Conservation (phyloP, 2,329 filamentous ascomycete genomes). For the Fusarium nygamai region DNA sequence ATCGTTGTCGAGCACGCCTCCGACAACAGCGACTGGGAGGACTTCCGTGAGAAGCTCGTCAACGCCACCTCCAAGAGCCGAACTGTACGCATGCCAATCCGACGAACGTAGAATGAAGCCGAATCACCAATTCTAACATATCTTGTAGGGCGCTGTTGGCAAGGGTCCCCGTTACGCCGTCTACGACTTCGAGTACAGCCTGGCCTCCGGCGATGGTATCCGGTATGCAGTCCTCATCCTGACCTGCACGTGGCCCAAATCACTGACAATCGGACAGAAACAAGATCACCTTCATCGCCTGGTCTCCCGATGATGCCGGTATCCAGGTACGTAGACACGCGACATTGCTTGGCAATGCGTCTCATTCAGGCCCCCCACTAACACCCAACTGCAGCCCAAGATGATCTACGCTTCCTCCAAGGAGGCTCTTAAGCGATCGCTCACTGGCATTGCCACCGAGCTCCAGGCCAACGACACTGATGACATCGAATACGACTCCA, state of each 20-base stretch:
- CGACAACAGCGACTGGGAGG: conserved; percentile 72
- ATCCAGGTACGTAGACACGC: conserved; percentile 74
- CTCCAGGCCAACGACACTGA: conserved; percentile 86
- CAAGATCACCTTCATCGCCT: conserved; percentile 83
- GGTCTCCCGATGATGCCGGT: conserved; percentile 83
- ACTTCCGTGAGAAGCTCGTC: conserved; percentile 80
- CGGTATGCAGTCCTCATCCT: conserved; percentile 59
- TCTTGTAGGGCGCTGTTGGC: conserved; percentile 61
- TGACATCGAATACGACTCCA: conserved; percentile 80
- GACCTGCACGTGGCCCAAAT: conserved; percentile 5
- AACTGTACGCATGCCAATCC: conserved; percentile 58
- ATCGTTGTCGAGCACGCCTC: conserved; percentile 83
- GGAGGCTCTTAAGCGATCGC: conserved; percentile 82
- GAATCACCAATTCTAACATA: conserved; percentile 16
- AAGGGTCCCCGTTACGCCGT: conserved; percentile 85
- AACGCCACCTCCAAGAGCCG: conserved; percentile 78
- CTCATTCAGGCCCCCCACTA: conserved; percentile 26
- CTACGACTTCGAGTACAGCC: conserved; percentile 84
- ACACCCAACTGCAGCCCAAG: conserved; percentile 68
- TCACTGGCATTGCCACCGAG: conserved; percentile 79
- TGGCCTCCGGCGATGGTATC: conserved; percentile 76
- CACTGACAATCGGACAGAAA: conserved; percentile 59
- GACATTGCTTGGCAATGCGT: conserved; percentile 71
- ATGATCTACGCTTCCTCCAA: conserved; percentile 93
- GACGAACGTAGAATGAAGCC: background rate